Conservation (phyloP, 352 stramenopile species). For the Globisporangium parvum region DNA sequence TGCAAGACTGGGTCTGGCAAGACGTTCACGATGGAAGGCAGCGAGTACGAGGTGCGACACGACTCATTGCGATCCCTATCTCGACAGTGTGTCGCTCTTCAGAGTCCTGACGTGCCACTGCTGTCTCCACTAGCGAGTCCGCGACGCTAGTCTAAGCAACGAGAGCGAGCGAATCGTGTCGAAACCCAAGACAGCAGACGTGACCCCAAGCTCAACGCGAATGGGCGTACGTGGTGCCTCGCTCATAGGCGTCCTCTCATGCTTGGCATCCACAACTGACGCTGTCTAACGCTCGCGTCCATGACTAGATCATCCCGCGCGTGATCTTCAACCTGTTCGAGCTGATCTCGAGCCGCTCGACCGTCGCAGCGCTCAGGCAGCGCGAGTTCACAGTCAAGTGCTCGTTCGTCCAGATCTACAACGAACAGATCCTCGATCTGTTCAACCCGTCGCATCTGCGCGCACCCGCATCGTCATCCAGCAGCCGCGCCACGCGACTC, state of each 20-base stretch:
- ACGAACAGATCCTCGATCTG: slow-evolving; percentile 78
- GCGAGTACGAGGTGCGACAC: slow-evolving; percentile 40
- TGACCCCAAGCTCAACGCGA: slow-evolving; percentile 7
- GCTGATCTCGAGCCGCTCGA: slow-evolving; percentile 14
- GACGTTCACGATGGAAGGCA: slow-evolving; percentile 60
- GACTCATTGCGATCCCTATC: neutral
- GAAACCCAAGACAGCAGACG: slow-evolving; percentile 14
- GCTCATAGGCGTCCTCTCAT: neutral
- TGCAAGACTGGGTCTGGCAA: slow-evolving; percentile 47
- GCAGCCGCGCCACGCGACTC: neutral
- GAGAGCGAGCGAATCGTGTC: slow-evolving; percentile 12
- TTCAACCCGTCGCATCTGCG: slow-evolving; percentile 36
- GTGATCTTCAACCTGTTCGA: slow-evolving; percentile 41
- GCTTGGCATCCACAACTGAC: slow-evolving; percentile 1
- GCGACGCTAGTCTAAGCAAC: neutral
- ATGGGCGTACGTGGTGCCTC: slow-evolving; percentile 23
- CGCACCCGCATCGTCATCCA: neutral
- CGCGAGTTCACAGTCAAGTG: slow-evolving; percentile 48
- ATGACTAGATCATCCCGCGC: slow-evolving; percentile 35
- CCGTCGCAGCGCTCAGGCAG: slow-evolving; percentile 1
- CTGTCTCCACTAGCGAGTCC: neutral
- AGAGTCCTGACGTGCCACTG: no score
- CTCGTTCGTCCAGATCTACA: slow-evolving; percentile 90
- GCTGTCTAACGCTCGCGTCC: neutral
- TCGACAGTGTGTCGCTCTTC: neutral